Evolutionary conservation across 371 early-diverging fungal genomes (phyloP).

Genomic region (Zychaea mexicana): DNA sequence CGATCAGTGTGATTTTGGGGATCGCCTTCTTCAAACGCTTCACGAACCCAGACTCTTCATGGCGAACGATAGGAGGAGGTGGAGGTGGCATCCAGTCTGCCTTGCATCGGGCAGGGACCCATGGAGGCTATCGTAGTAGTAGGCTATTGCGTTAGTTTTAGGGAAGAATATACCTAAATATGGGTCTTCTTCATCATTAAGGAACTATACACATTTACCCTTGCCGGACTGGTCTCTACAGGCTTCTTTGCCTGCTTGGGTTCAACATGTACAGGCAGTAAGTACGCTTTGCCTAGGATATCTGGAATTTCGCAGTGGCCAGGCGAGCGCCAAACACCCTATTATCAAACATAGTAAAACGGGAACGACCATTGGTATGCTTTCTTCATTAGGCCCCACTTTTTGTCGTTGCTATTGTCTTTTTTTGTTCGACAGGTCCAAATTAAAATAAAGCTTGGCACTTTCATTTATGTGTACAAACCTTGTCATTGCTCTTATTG

Average conservation of each 20-base stretch:
- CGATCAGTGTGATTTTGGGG: conserved; percentile 21
- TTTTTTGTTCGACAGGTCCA: not conserved
- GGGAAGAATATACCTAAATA: too few relatives aligned
- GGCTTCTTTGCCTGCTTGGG: conserved; percentile 9
- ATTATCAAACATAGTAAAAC: not conserved
- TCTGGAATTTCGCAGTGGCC: conserved; percentile 53
- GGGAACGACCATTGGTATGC: too few relatives aligned
- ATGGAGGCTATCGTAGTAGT: conserved; percentile 24
- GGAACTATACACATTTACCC: conserved; percentile 5
- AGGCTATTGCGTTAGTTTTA: too few relatives aligned
- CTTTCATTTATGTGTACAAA: too few relatives aligned
- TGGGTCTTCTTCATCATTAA: not conserved
- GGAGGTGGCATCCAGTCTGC: conserved; percentile 21
- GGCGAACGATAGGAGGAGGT: conserved; percentile 19
- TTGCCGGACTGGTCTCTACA: not conserved
- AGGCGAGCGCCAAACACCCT: conserved; percentile 40
- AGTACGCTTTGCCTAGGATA: conserved; percentile 49
- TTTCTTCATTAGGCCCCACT: too few relatives aligned
- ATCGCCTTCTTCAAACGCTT: conserved; percentile 31
- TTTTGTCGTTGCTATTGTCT: not conserved
- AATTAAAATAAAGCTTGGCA: not conserved
- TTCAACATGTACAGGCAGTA: conserved; percentile 14
- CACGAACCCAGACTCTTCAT: conserved; percentile 24
- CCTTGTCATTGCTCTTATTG: conserved; percentile 6
- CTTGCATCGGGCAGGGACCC: conserved; percentile 23